Evolutionary conservation across 2,329 filamentous ascomycete genomes (phyloP).

Genomic region (Curvularia sp.): DNA sequence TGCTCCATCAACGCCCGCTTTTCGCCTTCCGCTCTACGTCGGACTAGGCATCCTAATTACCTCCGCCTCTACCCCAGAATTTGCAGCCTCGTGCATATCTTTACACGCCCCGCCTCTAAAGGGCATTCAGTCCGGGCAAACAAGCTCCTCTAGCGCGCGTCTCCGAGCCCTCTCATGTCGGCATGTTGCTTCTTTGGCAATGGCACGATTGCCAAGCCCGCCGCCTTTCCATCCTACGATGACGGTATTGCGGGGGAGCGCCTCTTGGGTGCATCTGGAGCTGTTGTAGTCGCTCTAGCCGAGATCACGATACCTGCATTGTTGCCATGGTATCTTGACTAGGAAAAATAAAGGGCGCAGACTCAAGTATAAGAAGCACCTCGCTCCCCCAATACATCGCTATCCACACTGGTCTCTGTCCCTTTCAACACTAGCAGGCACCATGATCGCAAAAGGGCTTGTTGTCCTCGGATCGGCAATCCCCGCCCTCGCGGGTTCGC

Average conservation of each 20-base stretch:
- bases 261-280: constrained; percentile 24
- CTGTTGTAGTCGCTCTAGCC: constrained; percentile 14
- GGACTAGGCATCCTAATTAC: constrained; percentile 7
- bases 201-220: constrained; percentile 27
- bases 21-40: constrained; percentile 4
- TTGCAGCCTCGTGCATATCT: constrained; percentile 7
- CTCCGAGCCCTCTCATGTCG: constrained; percentile 18
- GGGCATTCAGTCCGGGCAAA: constrained; percentile 18
- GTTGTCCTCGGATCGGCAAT: constrained; percentile 34
- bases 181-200: constrained; percentile 18
- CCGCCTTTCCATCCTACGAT: constrained; percentile 15
- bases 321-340: constrained; percentile 4
- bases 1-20: neutral
- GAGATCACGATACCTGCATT: constrained; percentile 8
- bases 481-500: constrained; percentile 25
- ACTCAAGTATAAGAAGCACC: constrained; percentile 21
- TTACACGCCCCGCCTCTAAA: constrained; percentile 12
- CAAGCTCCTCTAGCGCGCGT: constrained; percentile 11
- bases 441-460: constrained; percentile 35
- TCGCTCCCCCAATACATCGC: constrained; percentile 3
- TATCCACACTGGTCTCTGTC: constrained; percentile 13
- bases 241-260: constrained; percentile 32
- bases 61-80: constrained; percentile 21
- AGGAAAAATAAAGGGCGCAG: constrained; percentile 1
- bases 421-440: constrained; percentile 19